phyloP scores from a whole-genome alignment of 139 green algal genomes.

The Pseudopediastrum boryanum region DNA sequence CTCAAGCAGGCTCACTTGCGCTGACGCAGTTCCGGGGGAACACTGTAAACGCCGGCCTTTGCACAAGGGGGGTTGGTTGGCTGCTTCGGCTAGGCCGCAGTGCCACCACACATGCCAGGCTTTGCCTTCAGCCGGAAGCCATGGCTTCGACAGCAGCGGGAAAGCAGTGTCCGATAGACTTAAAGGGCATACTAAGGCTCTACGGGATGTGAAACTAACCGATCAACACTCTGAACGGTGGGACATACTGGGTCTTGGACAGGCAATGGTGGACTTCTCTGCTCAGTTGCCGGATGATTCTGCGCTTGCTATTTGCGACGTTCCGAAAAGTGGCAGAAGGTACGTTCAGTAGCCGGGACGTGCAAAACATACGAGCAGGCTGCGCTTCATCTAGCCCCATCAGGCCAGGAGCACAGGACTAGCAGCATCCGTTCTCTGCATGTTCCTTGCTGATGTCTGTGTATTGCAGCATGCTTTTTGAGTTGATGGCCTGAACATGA shows the following conservation, averaged over 20 bases:
- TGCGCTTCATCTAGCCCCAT: not conserved
- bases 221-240: too few relatives aligned
- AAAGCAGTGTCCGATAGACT: too few relatives aligned
- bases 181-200: too few relatives aligned
- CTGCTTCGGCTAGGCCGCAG: too few relatives aligned
- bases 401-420: not conserved
- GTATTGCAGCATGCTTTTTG: slow-evolving; percentile 11
- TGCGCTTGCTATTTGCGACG: not conserved
- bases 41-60: too few relatives aligned
- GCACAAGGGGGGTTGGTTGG: too few relatives aligned
- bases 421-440: not conserved
- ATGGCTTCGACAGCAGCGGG: too few relatives aligned
- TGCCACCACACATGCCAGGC: too few relatives aligned
- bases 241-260: slow-evolving; percentile 61
- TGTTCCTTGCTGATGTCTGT: not conserved
- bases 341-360: slow-evolving; percentile 10
- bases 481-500: not conserved
- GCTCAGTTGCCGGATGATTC: slow-evolving; percentile 1
- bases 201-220: too few relatives aligned
- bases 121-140: too few relatives aligned
- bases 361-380: not conserved
- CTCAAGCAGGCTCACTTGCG: too few relatives aligned
- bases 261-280: slow-evolving; percentile 76
- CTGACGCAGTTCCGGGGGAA: too few relatives aligned
- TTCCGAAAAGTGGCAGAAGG: slow-evolving; percentile 65